phyloP scores from a whole-genome alignment of 768 basidiomycete species.

The Pleurotus tuoliensis region DNA sequence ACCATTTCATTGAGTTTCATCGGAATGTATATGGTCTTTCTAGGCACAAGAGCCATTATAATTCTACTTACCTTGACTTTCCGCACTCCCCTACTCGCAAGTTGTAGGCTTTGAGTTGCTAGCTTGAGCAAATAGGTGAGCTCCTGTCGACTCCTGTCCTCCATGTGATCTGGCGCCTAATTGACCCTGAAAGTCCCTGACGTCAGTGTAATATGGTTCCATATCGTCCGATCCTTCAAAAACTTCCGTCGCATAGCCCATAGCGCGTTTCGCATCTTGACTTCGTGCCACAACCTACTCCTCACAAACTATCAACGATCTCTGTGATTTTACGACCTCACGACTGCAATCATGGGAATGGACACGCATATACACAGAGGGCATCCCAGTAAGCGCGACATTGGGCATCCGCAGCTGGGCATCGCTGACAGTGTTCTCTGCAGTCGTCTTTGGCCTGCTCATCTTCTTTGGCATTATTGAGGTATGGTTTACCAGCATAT shows the following conservation, averaged over 20 bases:
- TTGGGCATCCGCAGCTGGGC: constrained; percentile 2
- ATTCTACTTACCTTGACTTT: no score
- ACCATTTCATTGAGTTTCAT: no score
- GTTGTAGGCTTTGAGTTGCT: no score
- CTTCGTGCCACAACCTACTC: constrained; percentile 1
- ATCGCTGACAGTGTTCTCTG: not conserved
- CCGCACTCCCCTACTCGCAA: no score
- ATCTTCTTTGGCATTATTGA: constrained; percentile 65
- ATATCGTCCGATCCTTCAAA: constrained; percentile 9
- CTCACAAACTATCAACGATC: constrained; percentile 5
- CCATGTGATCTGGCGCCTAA: no score
- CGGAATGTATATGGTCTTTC: no score
- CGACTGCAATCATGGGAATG: constrained; percentile 5
- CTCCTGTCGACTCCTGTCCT: no score
- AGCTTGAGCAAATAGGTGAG: no score
- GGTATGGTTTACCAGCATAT: constrained; percentile 28
- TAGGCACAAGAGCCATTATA: no score
- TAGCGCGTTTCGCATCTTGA: not conserved
- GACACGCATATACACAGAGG: constrained; percentile 32
- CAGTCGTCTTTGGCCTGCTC: constrained; percentile 51
- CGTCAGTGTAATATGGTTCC: constrained; percentile 7
- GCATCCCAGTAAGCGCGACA: constrained; percentile 45
- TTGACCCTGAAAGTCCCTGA: no score
- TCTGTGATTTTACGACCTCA: not conserved
- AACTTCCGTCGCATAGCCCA: not conserved